Percentiles rank a stretch among this genome's conserved stretches.
These are phyloP conservation scores for Collybia mongolica DNA, from an alignment of 768 basidiomycete genomes.

Conservation along the genomic window DNA sequence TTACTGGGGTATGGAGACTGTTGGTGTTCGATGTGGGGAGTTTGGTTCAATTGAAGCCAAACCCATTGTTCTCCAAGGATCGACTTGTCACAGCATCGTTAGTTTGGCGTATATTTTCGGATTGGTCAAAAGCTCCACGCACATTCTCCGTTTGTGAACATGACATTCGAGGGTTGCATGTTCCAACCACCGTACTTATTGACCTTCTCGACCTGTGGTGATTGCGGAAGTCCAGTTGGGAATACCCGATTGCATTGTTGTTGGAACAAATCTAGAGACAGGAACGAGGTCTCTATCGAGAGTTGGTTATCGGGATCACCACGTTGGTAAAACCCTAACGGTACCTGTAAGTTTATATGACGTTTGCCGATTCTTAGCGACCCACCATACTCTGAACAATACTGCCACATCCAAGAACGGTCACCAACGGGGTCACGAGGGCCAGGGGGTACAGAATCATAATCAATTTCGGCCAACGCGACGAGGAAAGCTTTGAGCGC, in stretches of 20 bases:
- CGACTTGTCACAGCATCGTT: slow-evolving; percentile 31
- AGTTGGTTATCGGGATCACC: slow-evolving; percentile 43
- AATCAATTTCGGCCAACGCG: slow-evolving; percentile 43
- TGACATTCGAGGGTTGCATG: slow-evolving; percentile 46
- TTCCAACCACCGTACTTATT: slow-evolving; percentile 54
- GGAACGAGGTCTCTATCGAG: slow-evolving; percentile 47
- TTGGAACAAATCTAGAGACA: slow-evolving; percentile 44
- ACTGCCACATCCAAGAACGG: slow-evolving; percentile 52
- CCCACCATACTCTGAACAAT: slow-evolving; percentile 50
- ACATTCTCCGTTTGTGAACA: slow-evolving; percentile 53
- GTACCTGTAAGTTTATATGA: neutral
- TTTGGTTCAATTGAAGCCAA: slow-evolving; percentile 47
- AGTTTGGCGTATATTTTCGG: too few relatives aligned
- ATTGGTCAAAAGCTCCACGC: neutral
- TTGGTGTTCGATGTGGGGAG: slow-evolving; percentile 39
- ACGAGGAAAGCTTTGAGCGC: slow-evolving; percentile 40
- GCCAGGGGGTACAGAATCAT: slow-evolving; percentile 39
- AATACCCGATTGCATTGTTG: slow-evolving; percentile 42
- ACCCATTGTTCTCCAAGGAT: slow-evolving; percentile 53
- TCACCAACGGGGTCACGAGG: slow-evolving; percentile 43
- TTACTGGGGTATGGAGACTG: slow-evolving; percentile 35
- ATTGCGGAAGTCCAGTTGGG: slow-evolving; percentile 31
- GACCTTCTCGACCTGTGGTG: slow-evolving; percentile 41
- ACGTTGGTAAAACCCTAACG: slow-evolving; percentile 43
- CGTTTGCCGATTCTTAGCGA: too few relatives aligned